Percentiles rank a stretch among this genome's conserved stretches.
These are phyloP conservation scores for Diaporthe vaccinii DNA, from an alignment of 2,329 filamentous ascomycete genomes.

Conservation along the genomic window DNA sequence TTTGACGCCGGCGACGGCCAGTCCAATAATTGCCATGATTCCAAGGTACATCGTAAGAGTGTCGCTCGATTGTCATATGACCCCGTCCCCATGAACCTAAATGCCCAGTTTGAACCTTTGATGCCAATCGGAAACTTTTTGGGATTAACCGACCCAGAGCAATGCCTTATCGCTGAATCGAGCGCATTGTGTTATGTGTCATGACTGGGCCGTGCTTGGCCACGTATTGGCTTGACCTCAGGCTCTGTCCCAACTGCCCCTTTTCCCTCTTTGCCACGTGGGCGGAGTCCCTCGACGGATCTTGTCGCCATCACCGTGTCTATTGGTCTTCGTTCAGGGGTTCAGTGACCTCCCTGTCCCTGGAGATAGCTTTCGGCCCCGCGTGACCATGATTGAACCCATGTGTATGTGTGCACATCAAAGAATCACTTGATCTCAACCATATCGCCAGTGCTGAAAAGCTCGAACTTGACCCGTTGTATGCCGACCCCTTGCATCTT, in stretches of 20 bases:
- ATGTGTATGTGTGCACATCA: not conserved
- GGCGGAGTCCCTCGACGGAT: not conserved
- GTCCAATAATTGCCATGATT: not conserved
- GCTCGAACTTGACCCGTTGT: constrained; percentile 59
- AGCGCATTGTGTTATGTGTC: not conserved
- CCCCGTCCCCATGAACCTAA: not conserved
- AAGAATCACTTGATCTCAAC: constrained; percentile 40
- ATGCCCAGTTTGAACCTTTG: not conserved
- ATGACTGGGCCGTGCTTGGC: not conserved
- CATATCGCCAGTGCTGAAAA: constrained; percentile 62
- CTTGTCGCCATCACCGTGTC: not conserved
- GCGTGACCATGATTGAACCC: not conserved
- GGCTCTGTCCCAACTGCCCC: not conserved
- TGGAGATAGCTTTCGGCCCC: too few species aligned
- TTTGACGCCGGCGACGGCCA: not conserved
- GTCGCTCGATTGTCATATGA: constrained; percentile 22
- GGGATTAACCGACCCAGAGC: not conserved
- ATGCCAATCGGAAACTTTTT: not conserved
- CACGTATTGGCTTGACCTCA: not conserved
- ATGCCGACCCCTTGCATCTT: constrained; percentile 55
- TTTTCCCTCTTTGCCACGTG: not conserved
- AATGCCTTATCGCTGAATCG: not conserved
- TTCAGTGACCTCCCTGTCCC: not conserved
- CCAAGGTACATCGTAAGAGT: constrained; percentile 15
- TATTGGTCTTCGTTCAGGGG: too few species aligned